Evolutionary conservation across 2,329 filamentous ascomycete species (phyloP), one percentile per base, ranked within the genome.

Genomic region (Thelonectria discophora): DNA sequence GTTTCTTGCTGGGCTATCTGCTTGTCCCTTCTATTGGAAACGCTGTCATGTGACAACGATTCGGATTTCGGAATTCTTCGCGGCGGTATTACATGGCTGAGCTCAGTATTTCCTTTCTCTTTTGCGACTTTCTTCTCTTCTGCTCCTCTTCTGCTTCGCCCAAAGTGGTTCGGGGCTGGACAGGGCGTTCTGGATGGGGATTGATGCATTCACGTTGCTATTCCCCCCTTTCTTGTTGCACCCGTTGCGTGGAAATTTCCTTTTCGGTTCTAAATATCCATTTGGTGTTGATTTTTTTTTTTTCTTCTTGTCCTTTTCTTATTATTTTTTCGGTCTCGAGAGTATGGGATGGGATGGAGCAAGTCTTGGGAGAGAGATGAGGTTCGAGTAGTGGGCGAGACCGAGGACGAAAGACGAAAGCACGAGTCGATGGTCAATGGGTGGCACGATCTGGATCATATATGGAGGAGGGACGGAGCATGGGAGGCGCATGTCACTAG

Each of bases 51-150:
- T 43, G 63, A 56, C 58, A 58, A 49, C 42, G 63, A 63, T 62
- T 60, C 60, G 32, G 34, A 53, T 48, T n/a, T n/a, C 58, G 61
- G 49, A 48, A 52, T 52, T 34, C 50, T 60, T 30, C 43, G 52
- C 60, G 62, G 65, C 64, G 69, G 69, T 64, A 68, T 70, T 55
- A 68, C 63, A 68, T 60, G 65, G 62, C 66, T 69, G 62, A 69
- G 63, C 69, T 66, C 58, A 64, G 56, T 68, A 53, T 52, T 66
- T 64, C 62, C 53, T 46, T 70, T 64, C 53, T 48, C 57, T 39
- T 45, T 34, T 18, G 24, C n/a, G 13, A 21, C 21, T 42, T 42
- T 39, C 11, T 55, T 47, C 42, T 56, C 59, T 66, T 58, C 24
- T 54, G n/a, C 54, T 60, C 58, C 49, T 57, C 49, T 69, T 54